phyloP scores from a whole-genome alignment of 306 rosid genomes.

The Prunus persica region Prunus_persica_NCBIv2 NC_034010.1:12170001-12170500 shows the following conservation, averaged over 20 bases:
- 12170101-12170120: background rate
- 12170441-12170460: background rate
- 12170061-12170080: background rate
- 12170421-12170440: background rate
- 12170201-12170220: background rate
- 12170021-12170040: conserved; percentile 98
- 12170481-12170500: background rate
- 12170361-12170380: background rate
- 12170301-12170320: background rate
- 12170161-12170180: background rate
- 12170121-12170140: background rate
- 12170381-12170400: background rate
- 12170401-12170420: background rate
- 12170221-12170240: background rate
- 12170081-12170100: background rate
- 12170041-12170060: conserved; percentile 61
- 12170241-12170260: background rate
- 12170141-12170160: background rate
- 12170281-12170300: background rate
- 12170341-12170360: background rate
- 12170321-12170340: background rate
- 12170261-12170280: background rate
- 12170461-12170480: background rate
- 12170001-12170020: conserved; percentile 91
- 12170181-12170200: background rate